Base-by-base conservation (phyloP, 106 monocot genomes). In the Posidonia australis region DNA sequence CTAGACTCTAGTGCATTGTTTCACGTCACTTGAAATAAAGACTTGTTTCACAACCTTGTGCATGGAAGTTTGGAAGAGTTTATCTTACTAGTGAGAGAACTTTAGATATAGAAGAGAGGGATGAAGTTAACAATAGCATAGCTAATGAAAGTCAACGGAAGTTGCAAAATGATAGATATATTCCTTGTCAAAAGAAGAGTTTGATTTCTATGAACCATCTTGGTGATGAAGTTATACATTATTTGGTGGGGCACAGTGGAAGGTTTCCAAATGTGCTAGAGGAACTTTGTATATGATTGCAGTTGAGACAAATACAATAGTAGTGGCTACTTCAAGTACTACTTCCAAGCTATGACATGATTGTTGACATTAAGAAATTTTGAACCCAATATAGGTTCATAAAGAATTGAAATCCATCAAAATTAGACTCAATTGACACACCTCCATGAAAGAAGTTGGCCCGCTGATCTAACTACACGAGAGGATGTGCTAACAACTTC, bases 1-100 rank as follows among this genome's bases (percentile, higher is more conserved):
- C 25, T 31, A 36, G 49, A 72, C 62, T 72, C 31, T 21, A 0
- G 63, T 14, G 63, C 52, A 22, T 72, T 48, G 0, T 72, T 72
- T 22, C 17, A 30, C 0, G 47, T 2, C 5, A 32, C 51, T n/a
- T 17, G 13, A 0, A 51, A n/a, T n/a, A 18, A 20, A 0, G 20
- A 51, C 36, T 36, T 36, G 36, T 7, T 36, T 4, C 36, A 36
- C 36, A 36, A 36, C 7, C 36, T 36, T 36, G 36, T 36, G 7
- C 5, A 7, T 4, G 36, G 36, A 36, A 36, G 7, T 7, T 36
- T 7, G 36, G 36, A 2, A 36, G 7, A 20, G 51, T 18, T 20
- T 51, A 51, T 51, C 18, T 51, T n/a, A 20, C 4, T n/a, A 20
- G 16, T 0, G 51, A 20, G 51, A 51, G 20, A 20, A 20, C 18